Percentiles rank a stretch among this genome's conserved stretches.
These are phyloP conservation scores for Blastomyces gilchristii DNA, from an alignment of 2,329 filamentous ascomycete species.

Conservation along the genomic window DNA sequence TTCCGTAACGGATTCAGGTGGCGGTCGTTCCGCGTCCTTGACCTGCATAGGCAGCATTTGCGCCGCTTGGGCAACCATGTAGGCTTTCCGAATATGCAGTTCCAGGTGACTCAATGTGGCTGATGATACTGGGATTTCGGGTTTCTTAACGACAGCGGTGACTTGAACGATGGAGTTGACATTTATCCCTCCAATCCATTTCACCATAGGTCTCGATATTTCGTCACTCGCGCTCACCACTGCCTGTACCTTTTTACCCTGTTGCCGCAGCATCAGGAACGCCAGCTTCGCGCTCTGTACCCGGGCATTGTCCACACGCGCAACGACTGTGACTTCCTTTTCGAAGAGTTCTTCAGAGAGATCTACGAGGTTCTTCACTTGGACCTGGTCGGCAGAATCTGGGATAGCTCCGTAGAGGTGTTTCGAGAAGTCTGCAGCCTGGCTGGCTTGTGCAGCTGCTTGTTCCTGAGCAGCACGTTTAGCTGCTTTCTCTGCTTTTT, in stretches of 20 bases:
- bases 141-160: constrained; percentile 70
- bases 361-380: constrained; percentile 49
- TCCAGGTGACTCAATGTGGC: constrained; percentile 70
- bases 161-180: constrained; percentile 75
- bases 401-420: constrained; percentile 70
- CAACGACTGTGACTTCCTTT: constrained; percentile 64
- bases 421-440: constrained; percentile 50
- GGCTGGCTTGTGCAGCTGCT: constrained; percentile 53
- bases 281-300: constrained; percentile 84
- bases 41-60: constrained; percentile 51
- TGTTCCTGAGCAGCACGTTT: constrained; percentile 64
- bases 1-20: constrained; percentile 37
- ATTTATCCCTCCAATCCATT: constrained; percentile 67
- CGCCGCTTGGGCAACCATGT: constrained; percentile 58
- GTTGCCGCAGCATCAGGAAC: constrained; percentile 75
- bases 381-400: constrained; percentile 47
- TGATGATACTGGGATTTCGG: constrained; percentile 79
- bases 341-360: constrained; percentile 51
- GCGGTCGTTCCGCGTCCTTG: constrained; percentile 43
- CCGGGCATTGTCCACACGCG: constrained; percentile 76
- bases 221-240: constrained; percentile 55
- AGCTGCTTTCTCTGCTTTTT: constrained; percentile 69
- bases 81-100: constrained; percentile 80
- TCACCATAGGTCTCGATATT: constrained; percentile 83
- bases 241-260: constrained; percentile 72